Evolutionary conservation across 2,329 filamentous ascomycete species (phyloP).

Genomic region (Cordyceps cicadae): DNA sequence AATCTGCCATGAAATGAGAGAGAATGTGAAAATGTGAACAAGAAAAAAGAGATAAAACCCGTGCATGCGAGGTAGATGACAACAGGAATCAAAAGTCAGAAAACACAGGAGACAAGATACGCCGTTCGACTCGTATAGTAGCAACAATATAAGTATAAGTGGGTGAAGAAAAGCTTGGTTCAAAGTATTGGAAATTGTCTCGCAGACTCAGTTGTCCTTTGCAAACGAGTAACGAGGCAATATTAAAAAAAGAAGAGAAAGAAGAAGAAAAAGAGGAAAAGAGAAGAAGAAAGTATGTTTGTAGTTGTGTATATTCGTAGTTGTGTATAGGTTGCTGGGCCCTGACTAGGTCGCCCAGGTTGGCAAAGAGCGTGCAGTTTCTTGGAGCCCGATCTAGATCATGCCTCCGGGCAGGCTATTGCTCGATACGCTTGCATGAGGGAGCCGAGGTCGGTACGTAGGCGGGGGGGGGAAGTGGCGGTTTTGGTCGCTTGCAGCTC

Average conservation of each 20-base stretch:
- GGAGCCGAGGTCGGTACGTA: conserved; percentile 20
- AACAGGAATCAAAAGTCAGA: conserved; percentile 3
- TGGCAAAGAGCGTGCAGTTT: neutral
- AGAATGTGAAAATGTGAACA: conserved; percentile 1
- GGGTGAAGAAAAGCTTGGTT: neutral
- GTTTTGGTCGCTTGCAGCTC: conserved; percentile 34
- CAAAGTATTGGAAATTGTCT: conserved; percentile 8
- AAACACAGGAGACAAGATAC: neutral
- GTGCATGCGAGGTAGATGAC: neutral
- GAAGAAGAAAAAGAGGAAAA: neutral
- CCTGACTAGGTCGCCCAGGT: neutral
- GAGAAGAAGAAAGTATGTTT: neutral
- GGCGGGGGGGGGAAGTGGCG: conserved; percentile 20
- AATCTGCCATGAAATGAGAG: conserved; percentile 8
- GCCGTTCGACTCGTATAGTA: neutral
- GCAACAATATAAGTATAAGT: neutral
- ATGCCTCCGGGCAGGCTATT: conserved; percentile 35
- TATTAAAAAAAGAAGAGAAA: conserved; percentile 5
- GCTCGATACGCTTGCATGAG: conserved; percentile 20
- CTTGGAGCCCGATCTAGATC: conserved; percentile 27
- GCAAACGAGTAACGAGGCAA: neutral
- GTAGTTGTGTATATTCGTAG: neutral
- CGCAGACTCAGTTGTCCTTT: neutral
- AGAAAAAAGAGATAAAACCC: neutral
- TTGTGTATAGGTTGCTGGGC: neutral